Conservation (phyloP, 164 flowering plant species). For the Akebia trifoliata region DNA sequence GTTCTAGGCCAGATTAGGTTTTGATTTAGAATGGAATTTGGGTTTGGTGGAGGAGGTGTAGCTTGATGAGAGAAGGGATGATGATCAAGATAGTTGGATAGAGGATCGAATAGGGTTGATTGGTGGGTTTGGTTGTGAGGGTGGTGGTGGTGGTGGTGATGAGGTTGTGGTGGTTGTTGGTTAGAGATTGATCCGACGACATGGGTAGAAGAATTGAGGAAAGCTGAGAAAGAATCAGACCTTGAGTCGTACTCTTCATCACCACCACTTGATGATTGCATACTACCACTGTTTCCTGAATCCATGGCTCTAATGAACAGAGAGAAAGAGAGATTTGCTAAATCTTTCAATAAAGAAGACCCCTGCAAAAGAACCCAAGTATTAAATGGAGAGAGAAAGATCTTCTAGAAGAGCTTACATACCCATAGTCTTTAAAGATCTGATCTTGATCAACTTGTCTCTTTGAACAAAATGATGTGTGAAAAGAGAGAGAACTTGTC, state of each 20-base stretch:
- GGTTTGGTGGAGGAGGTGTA: slow-evolving; percentile 22
- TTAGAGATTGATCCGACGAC: slow-evolving; percentile 4
- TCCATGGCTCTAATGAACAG: too few relatives aligned
- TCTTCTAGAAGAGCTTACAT: too few relatives aligned
- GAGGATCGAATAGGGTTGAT: slow-evolving; percentile 32
- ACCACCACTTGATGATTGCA: slow-evolving; percentile 62
- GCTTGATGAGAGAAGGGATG: slow-evolving; percentile 17
- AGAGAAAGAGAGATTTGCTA: too few relatives aligned
- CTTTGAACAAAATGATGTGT: too few relatives aligned
- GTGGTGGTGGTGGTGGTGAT: slow-evolving; percentile 10
- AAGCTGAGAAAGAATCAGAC: slow-evolving; percentile 30
- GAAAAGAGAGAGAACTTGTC: too few relatives aligned
- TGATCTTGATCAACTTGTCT: too few relatives aligned
- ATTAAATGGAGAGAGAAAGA: too few relatives aligned
- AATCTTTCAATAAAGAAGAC: too few relatives aligned
- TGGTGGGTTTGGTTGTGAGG: slow-evolving; percentile 4
- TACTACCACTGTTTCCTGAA: slow-evolving; percentile 57
- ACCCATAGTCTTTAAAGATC: too few relatives aligned
- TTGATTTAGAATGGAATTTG: too few relatives aligned
- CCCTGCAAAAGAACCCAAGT: too few relatives aligned
- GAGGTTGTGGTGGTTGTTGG: too few relatives aligned
- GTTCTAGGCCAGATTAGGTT: slow-evolving; percentile 42
- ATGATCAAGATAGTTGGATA: slow-evolving; percentile 29
- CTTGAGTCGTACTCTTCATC: slow-evolving; percentile 58
- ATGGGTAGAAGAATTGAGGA: slow-evolving; percentile 26